A percentile compares a stretch with the other conserved stretches of the same genome.
Conservation (phyloP, 495 filamentous ascomycete species). For the Peziza echinospora region DNA sequence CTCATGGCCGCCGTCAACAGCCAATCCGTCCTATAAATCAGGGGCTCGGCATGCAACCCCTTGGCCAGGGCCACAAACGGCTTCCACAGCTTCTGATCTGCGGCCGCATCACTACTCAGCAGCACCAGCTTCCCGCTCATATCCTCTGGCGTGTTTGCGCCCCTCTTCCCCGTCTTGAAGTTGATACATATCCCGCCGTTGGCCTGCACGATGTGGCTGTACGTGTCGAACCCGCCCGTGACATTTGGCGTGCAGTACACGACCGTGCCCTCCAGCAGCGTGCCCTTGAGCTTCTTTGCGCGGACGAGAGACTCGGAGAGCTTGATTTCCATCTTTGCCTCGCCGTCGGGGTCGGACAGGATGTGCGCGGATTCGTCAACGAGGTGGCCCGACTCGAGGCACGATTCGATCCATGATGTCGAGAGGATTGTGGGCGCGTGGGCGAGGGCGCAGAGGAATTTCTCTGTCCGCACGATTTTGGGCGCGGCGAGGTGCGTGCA, state of each 20-base stretch:
- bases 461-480: constrained; percentile 63
- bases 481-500: constrained; percentile 81
- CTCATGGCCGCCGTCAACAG: constrained; percentile 70
- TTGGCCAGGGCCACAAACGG: constrained; percentile 57
- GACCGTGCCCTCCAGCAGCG: constrained; percentile 45
- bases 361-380: constrained; percentile 37
- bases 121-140: constrained; percentile 47
- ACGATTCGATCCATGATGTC: constrained; percentile 57
- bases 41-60: constrained; percentile 45
- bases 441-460: constrained; percentile 75
- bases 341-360: constrained; percentile 46
- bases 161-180: constrained; percentile 30
- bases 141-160: constrained; percentile 20
- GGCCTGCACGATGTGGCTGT: constrained; percentile 57
- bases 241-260: constrained; percentile 65
- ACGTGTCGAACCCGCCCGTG: constrained; percentile 60
- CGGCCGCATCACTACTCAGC: constrained; percentile 37
- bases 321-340: constrained; percentile 44
- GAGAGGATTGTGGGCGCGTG: constrained; percentile 50
- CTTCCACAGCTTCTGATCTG: constrained; percentile 56
- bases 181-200: constrained; percentile 67
- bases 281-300: constrained; percentile 53
- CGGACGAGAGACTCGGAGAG: constrained; percentile 40
- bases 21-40: constrained; percentile 72
- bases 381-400: constrained; percentile 37